Conservation (phyloP, 805 yeast species). For the Starmerella sirachaensis region DNA sequence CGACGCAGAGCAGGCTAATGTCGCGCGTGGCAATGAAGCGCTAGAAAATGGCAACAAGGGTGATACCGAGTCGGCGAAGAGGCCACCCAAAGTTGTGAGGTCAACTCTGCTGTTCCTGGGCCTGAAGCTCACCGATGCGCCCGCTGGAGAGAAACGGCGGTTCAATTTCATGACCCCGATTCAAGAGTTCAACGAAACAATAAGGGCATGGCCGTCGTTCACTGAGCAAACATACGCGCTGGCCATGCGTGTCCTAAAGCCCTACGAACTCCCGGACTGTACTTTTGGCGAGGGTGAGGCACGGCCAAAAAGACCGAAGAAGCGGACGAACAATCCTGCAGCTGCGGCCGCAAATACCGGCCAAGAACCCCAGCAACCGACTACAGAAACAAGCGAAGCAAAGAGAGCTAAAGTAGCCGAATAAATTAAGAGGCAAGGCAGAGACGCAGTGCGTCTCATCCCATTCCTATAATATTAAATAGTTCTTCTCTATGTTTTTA, state of each 20-base stretch:
- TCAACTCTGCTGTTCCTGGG: conserved; percentile 76
- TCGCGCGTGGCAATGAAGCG: not conserved
- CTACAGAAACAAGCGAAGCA: conserved; percentile 3
- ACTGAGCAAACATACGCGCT: conserved; percentile 49
- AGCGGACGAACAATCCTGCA: no score
- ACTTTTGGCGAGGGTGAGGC: conserved; percentile 71
- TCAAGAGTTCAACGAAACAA: conserved; percentile 69
- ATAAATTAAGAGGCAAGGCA: no score
- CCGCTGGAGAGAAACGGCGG: conserved; percentile 13
- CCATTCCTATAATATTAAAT: no score
- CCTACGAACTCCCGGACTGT: conserved; percentile 66
- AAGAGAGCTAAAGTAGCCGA: conserved; percentile 7
- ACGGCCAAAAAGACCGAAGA: conserved; percentile 56
- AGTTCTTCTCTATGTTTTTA: not conserved
- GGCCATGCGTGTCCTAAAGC: conserved; percentile 58
- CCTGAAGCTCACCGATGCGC: conserved; percentile 42
- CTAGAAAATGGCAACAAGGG: not conserved
- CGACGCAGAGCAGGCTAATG: conserved; percentile 6
- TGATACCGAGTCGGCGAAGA: not conserved
- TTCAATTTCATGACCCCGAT: conserved; percentile 84
- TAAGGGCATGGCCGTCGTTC: conserved; percentile 61
- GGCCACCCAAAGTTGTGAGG: conserved; percentile 13
- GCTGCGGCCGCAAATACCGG: no score
- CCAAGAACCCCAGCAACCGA: no score
- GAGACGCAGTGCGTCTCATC: no score